These are phyloP conservation scores for Ogataea paradorogensis DNA, from an alignment of 805 yeast genomes.

Conservation along the genomic window DNA sequence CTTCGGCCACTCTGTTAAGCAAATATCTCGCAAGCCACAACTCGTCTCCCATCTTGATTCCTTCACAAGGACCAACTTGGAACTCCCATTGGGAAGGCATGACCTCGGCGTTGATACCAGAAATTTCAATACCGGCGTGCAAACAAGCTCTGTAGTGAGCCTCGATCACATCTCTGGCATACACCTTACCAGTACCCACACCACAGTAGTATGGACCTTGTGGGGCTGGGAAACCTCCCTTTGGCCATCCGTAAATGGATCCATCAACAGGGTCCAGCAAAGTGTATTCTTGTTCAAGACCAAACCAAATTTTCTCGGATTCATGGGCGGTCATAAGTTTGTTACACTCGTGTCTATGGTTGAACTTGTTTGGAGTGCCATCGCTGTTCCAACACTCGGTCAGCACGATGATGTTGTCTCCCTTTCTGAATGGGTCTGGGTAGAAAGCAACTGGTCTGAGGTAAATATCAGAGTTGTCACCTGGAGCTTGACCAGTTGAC, in stretches of 20 bases:
- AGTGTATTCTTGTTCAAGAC: conserved; percentile 98
- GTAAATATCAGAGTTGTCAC: conserved; percentile 92
- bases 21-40: conserved; percentile 95
- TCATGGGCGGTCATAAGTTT: conserved; percentile 92
- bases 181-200: conserved; percentile 98
- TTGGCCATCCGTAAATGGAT: conserved; percentile 96
- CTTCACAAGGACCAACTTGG: conserved; percentile 98
- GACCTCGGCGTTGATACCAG: conserved; percentile 99
- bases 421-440: conserved; percentile 97
- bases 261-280: conserved; percentile 81
- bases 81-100: conserved; percentile 99
- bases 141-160: conserved; percentile 99
- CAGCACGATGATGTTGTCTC: conserved; percentile 92
- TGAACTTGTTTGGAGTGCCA: conserved; percentile 97
- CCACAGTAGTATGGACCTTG: conserved; percentile 99
- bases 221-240: conserved; percentile 99
- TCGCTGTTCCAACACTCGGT: conserved; percentile 98
- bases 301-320: conserved; percentile 89
- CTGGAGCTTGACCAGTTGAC: conserved; percentile 98
- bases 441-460: conserved; percentile 93
- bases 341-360: conserved; percentile 97
- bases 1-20: conserved; percentile 94
- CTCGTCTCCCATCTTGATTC: conserved; percentile 96
- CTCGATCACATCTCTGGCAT: conserved; percentile 96
- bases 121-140: conserved; percentile 83